Percentiles rank a stretch among this genome's conserved stretches.
phyloP scores from a whole-genome alignment of 345 rosid species.

The Cardiospermum halicacabum region DNA sequence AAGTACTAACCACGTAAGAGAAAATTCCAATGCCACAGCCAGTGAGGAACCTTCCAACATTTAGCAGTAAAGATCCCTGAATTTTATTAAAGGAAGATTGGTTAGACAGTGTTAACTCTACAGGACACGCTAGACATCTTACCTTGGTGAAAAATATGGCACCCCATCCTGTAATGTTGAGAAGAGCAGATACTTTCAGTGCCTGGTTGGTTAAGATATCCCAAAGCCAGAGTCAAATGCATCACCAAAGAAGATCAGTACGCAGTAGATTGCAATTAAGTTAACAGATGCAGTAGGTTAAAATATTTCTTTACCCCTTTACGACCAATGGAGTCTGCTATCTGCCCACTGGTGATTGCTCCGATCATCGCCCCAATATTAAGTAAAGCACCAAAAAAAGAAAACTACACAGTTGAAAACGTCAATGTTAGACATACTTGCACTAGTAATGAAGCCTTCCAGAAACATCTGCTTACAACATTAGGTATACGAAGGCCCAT shows the following conservation, averaged over 20 bases:
- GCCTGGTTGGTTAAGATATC: constrained; percentile 41
- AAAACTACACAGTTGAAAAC: constrained; percentile 47
- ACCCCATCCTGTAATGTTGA: constrained; percentile 77
- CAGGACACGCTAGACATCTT: background rate
- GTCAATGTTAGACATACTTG: background rate
- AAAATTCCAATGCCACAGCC: constrained; percentile 84
- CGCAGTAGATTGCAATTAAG: background rate
- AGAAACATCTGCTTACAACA: background rate
- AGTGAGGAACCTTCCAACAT: constrained; percentile 73
- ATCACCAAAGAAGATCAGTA: background rate
- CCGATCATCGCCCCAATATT: constrained; percentile 92
- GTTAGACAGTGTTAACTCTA: background rate
- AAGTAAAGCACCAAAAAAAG: constrained; percentile 78
- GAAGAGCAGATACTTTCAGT: constrained; percentile 62
- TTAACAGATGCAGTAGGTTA: background rate
- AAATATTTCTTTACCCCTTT: constrained; percentile 50
- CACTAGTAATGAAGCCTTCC: background rate
- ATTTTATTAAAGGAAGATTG: background rate
- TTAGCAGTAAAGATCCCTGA: constrained; percentile 60
- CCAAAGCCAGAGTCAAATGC: background rate
- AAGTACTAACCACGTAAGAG: constrained; percentile 71
- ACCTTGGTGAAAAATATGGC: constrained; percentile 69
- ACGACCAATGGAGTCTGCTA: constrained; percentile 68
- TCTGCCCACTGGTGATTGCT: constrained; percentile 68
- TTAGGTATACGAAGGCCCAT: background rate